Conservation (phyloP, 2,329 filamentous ascomycete species). For the Monilinia fructigena region DNA sequence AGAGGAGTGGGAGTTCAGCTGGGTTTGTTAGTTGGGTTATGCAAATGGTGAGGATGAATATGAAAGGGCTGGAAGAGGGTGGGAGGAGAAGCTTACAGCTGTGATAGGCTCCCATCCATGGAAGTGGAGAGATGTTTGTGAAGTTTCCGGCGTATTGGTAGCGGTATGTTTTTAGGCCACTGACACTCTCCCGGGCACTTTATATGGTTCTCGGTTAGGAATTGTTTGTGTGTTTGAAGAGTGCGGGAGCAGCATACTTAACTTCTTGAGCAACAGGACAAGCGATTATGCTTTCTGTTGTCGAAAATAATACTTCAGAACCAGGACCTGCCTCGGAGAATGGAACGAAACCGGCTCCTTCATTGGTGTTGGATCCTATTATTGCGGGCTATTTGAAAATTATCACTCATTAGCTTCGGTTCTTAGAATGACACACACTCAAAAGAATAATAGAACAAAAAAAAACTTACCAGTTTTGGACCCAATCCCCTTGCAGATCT, state of each 20-base stretch:
- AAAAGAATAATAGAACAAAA: not conserved
- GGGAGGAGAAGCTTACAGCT: not conserved
- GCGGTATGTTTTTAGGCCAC: constrained; percentile 32
- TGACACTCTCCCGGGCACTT: constrained; percentile 21
- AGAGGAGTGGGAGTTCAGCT: constrained; percentile 20
- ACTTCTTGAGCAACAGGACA: constrained; percentile 27
- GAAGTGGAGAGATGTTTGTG: constrained; percentile 36
- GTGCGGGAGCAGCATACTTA: constrained; percentile 15
- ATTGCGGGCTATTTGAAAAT: constrained; percentile 32
- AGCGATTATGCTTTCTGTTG: constrained; percentile 22
- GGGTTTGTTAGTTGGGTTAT: not conserved
- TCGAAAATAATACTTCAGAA: constrained; percentile 17
- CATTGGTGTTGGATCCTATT: constrained; percentile 36
- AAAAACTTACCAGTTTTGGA: constrained; percentile 31
- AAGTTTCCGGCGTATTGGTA: constrained; percentile 41
- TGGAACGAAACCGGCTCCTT: constrained; percentile 32
- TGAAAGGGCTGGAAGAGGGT: not conserved
- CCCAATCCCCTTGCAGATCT: constrained; percentile 6
- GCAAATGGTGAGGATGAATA: no score
- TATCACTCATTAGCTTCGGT: not conserved
- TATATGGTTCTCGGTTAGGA: not conserved
- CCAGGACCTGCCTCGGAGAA: constrained; percentile 28
- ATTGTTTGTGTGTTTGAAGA: not conserved
- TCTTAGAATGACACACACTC: not conserved
- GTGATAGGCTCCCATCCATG: constrained; percentile 40